phyloP scores from a whole-genome alignment of 169 alveolate genomes.

The Prorocentrum cordatum region DNA sequence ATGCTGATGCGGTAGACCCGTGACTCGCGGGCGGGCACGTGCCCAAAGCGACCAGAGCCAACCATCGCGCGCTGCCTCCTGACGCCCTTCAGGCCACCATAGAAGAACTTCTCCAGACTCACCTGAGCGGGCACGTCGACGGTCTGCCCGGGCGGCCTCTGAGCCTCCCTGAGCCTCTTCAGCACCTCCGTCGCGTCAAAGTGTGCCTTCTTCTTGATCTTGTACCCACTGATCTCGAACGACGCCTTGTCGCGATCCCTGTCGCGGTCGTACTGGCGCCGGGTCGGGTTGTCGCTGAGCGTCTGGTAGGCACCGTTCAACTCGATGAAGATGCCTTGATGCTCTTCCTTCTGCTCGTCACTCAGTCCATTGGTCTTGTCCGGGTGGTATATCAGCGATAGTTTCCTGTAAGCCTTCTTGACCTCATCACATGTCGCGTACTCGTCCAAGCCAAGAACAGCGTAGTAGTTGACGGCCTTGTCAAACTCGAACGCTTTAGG shows the following conservation, averaged over 20 bases:
- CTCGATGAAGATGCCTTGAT: slow-evolving; percentile 28
- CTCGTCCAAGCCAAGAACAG: slow-evolving; percentile 30
- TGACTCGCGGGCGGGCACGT: not conserved
- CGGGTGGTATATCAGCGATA: slow-evolving; percentile 47
- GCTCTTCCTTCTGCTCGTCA: slow-evolving; percentile 52
- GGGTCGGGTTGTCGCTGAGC: slow-evolving; percentile 53
- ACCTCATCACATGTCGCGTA: slow-evolving; percentile 39
- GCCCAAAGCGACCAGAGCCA: not conserved
- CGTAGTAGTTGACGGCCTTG: slow-evolving; percentile 57
- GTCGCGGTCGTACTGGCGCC: slow-evolving; percentile 65
- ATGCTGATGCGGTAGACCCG: not conserved
- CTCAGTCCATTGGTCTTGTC: slow-evolving; percentile 56
- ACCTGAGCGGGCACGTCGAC: slow-evolving; percentile 13
- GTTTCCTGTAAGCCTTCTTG: slow-evolving; percentile 65
- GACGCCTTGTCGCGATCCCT: slow-evolving; percentile 55
- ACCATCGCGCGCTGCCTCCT: too few species aligned
- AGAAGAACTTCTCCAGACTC: slow-evolving; percentile 48
- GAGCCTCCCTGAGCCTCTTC: slow-evolving; percentile 50
- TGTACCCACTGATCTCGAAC: slow-evolving; percentile 33
- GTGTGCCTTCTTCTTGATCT: slow-evolving; percentile 37
- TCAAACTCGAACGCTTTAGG: slow-evolving; percentile 40
- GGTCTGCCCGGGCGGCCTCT: slow-evolving; percentile 34
- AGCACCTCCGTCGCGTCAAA: slow-evolving; percentile 40
- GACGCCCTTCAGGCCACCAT: slow-evolving; percentile 43
- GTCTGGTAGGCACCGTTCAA: slow-evolving; percentile 43